These are phyloP conservation scores for Sphaerobolus stellatus DNA, from an alignment of 1,284 basidiomycete genomes.

Conservation along the genomic window DNA sequence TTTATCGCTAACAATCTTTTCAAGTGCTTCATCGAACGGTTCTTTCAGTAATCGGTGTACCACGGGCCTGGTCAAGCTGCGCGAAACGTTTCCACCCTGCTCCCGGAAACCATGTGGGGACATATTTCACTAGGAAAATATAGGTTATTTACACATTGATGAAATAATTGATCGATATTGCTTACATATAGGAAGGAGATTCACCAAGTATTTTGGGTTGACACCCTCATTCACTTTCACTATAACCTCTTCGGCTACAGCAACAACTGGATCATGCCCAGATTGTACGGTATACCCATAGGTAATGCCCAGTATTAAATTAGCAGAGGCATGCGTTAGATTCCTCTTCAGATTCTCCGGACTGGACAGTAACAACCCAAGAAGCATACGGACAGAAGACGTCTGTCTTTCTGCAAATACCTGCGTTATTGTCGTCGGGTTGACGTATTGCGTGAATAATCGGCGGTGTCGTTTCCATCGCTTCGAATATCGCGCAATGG, in stretches of 20 bases:
- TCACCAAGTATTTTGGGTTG: neutral
- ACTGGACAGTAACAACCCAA: neutral
- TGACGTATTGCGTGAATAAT: slow-evolving; percentile 20
- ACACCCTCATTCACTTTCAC: neutral
- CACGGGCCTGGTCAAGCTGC: neutral
- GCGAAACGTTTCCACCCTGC: neutral
- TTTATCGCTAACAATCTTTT: slow-evolving; percentile 2
- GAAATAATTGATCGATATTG: neutral
- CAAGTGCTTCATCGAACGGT: neutral
- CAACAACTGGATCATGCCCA: neutral
- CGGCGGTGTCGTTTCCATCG: slow-evolving; percentile 23
- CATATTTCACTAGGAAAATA: neutral
- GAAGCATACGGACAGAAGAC: neutral
- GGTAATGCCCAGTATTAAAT: neutral
- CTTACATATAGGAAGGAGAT: neutral
- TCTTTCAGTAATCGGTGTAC: neutral
- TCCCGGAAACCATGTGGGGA: neutral
- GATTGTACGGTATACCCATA: neutral
- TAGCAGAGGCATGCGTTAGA: neutral
- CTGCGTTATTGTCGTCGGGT: neutral
- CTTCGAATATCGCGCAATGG: slow-evolving; percentile 21
- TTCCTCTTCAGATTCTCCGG: neutral
- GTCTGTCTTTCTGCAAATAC: neutral
- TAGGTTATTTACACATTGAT: no score
- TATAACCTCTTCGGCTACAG: neutral